phyloP scores from a whole-genome alignment of 2,329 filamentous ascomycete genomes.

The Epichloe hybrida region DNA sequence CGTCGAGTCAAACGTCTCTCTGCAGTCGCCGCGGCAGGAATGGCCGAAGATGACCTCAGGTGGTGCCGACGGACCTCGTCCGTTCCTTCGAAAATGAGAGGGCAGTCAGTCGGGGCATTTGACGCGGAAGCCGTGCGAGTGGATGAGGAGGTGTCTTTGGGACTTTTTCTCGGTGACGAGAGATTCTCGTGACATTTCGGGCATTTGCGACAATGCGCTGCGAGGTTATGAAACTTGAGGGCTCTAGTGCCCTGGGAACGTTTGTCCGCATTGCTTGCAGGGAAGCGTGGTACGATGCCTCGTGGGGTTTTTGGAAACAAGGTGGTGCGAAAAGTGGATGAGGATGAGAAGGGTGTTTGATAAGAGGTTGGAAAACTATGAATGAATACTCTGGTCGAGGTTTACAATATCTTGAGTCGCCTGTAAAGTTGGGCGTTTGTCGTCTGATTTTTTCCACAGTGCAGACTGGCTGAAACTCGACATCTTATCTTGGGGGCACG shows the following conservation, averaged over 20 bases:
- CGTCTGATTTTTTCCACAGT: too few species aligned
- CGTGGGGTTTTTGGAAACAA: too few species aligned
- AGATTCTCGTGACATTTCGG: neutral
- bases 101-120: neutral
- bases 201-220: neutral
- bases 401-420: too few species aligned
- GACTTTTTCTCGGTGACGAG: neutral
- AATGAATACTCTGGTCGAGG: too few species aligned
- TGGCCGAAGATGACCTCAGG: neutral
- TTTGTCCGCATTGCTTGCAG: neutral
- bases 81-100: neutral
- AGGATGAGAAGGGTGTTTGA: too few species aligned
- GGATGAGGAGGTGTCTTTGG: neutral
- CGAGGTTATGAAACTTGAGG: neutral
- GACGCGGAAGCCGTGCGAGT: neutral
- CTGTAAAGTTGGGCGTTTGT: too few species aligned
- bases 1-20: neutral
- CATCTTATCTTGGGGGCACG: too few species aligned
- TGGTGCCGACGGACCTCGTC: neutral
- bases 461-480: too few species aligned
- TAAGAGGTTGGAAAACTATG: too few species aligned
- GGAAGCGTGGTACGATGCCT: too few species aligned
- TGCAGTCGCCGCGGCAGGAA: neutral
- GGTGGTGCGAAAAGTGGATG: too few species aligned
- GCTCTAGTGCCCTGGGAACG: neutral